Base-by-base conservation (phyloP, 1,284 basidiomycete species). In the Austropuccinia psidii region DNA sequence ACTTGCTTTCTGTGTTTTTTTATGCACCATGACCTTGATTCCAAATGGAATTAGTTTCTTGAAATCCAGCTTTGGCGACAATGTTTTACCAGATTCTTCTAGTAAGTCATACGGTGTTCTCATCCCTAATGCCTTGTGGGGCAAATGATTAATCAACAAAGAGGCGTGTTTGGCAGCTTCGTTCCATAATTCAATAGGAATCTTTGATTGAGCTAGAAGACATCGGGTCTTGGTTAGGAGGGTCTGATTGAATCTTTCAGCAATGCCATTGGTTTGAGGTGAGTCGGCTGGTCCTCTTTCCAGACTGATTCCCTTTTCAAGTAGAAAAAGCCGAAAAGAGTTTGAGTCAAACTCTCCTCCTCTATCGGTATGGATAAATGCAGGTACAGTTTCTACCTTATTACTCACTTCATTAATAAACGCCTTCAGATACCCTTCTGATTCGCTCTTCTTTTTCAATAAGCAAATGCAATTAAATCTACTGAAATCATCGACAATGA, bases 261-360 rank as follows among this genome's bases (percentile, higher is more conserved):
- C 33, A 19, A 62, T n/a, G 2, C 60, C 60, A 41, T 62, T 62
- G 2, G 60, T 62, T 45, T 64, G 39, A 3, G 61, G 61, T 13
- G 15, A 24, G 24, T 64, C 47, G 9, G 61, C 41, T 13, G 61
- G 61, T 31, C 41, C 61, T 15, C 21, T 13, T 64, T 64, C 61
- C 21, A 64, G 5, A 8, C 17, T 21, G 2, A 64, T 64, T 8
- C 61, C 61, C 24, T 45, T 4, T 62, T 45, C 17, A 4, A 58
- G 4, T 9, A 13, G 2, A 33, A 7, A 4, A 7, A 35, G 27
- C 13, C 9, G 33, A 58, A 58, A 58, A 37, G 27, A 45, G 11
- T 45, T 45, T 45, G 43, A 45, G 43, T n/a, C 43, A 45, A 45
- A 45, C 43, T 45, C 43, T 24, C 9, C 49, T n/a, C 49, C 49